A percentile compares a stretch with the other conserved stretches of the same genome.
These are phyloP conservation scores for Capillidium heterosporum DNA, from an alignment of 371 early-diverging fungal species.

Conservation along the genomic window DNA sequence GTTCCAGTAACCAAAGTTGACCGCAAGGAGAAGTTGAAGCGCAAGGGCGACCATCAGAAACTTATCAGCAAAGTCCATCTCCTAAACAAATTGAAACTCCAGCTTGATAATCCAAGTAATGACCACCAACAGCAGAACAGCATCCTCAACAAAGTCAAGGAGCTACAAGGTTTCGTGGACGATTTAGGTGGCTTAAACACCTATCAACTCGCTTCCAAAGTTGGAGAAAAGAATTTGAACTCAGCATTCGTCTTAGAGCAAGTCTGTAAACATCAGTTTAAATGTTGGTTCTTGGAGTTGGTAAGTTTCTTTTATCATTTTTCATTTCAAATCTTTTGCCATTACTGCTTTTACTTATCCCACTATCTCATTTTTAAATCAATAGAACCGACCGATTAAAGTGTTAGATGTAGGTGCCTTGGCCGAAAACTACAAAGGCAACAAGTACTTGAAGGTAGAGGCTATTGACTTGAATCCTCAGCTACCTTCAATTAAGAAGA, in stretches of 20 bases:
- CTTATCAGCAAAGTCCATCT: neutral
- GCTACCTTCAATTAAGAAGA: neutral
- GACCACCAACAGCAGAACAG: no score
- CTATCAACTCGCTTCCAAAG: neutral
- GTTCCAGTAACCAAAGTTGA: neutral
- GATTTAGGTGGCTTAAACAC: neutral
- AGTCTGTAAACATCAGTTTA: neutral
- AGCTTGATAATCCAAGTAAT: no score
- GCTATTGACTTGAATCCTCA: neutral
- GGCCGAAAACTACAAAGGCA: neutral
- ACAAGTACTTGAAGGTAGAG: neutral
- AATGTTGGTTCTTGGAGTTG: neutral
- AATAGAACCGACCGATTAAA: neutral
- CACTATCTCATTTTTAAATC: neutral
- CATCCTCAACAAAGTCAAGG: no score
- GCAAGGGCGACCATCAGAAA: slow-evolving; percentile 1
- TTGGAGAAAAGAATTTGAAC: slow-evolving; percentile 2
- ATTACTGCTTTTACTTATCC: neutral
- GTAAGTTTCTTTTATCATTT: neutral
- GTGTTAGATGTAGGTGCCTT: slow-evolving; percentile 1
- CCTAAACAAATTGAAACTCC: neutral
- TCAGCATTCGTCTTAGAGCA: neutral
- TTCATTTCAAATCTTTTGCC: neutral
- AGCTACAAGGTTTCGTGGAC: no score
- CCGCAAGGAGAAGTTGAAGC: neutral